Evolutionary conservation across 352 stramenopile species (phyloP), one percentile per base, ranked within the genome.

Genomic region (Pythium rishiriense): DNA sequence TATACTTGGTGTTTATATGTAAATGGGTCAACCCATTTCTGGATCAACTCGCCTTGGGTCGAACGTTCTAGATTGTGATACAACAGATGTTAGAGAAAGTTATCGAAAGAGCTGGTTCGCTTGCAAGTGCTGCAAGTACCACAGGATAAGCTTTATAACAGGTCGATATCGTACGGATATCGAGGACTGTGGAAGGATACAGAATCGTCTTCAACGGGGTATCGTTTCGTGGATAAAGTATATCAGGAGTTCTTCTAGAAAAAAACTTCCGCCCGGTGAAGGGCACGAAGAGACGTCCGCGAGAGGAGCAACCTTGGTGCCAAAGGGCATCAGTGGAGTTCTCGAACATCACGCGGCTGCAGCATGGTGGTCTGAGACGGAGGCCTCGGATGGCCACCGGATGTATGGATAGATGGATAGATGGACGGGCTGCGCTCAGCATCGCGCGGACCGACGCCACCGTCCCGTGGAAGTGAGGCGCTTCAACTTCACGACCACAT

Each of bases 31-130:
- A 62, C 55, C 55, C 41, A 62, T 51, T 14, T 11, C n/a, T 29
- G 26, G 39, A 70, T 78, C 71, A 51, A 56, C 52, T 11, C 63
- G 31, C 52, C 64, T 31, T 28, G 22, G 39, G 69, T 88, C 56
- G 81, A 90, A 90, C 65, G 64, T 90, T 90, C 81, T 88, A 89
- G 80, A 89, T 83, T 84, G 75, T 70, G 50, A 68, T 53, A 47
- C 42, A 43, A 35, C 26, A 62, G 22, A 37, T 51, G 45, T 56
- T 39, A 33, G 41, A 37, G 37, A 39, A 58, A 53, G 37, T 39
- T 56, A 56, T 46, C n/a, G 9, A 54, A 53, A 7, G 6, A 17
- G 19, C 26, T 6, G 42, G 42, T 48, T 48, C 19, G 47, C 43
- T 54, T 54, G 22, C 47, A 39, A 10, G 26, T 25, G 35, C 8